These are phyloP conservation scores for Xylariaceae sp. DNA, from an alignment of 2,329 filamentous ascomycete species.

Conservation along the genomic window DNA sequence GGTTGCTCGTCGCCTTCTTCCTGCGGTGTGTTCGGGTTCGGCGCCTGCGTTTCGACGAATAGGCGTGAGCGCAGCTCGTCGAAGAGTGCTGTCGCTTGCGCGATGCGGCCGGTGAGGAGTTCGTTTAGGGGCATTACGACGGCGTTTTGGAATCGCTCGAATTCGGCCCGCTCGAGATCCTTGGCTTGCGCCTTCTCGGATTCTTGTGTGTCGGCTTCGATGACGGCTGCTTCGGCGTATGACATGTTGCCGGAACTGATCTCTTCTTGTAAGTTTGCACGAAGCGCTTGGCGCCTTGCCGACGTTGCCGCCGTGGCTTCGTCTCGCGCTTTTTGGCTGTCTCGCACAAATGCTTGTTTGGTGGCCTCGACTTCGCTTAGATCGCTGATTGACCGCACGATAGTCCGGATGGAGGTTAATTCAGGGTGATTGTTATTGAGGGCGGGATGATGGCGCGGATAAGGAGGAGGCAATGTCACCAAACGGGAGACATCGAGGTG, in stretches of 20 bases:
- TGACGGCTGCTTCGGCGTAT: conserved; percentile 75
- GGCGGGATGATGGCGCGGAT: conserved; percentile 88
- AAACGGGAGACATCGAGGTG: conserved; percentile 84
- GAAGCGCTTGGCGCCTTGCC: conserved; percentile 58
- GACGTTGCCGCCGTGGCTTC: conserved; percentile 46
- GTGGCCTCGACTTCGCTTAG: conserved; percentile 64
- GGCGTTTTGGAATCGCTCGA: conserved; percentile 75
- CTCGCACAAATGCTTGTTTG: conserved; percentile 56
- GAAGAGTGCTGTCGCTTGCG: conserved; percentile 69
- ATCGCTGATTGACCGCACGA: conserved; percentile 68
- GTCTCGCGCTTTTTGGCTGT: conserved; percentile 52
- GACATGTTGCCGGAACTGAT: conserved; percentile 72
- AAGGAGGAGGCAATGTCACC: conserved; percentile 87
- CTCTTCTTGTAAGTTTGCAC: conserved; percentile 70
- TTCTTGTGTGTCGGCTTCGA: conserved; percentile 67
- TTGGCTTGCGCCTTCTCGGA: conserved; percentile 67
- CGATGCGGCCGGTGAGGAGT: conserved; percentile 69
- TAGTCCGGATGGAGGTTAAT: conserved; percentile 67
- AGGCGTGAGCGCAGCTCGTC: conserved; percentile 66
- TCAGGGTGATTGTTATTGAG: conserved; percentile 95
- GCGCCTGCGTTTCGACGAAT: conserved; percentile 62
- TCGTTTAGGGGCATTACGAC: conserved; percentile 83
- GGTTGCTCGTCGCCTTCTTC: conserved; percentile 94
- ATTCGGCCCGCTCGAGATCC: conserved; percentile 70
- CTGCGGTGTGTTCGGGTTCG: conserved; percentile 75